phyloP scores from a whole-genome alignment of 148 eudicot species.

The Polygonum aviculare region DNA sequence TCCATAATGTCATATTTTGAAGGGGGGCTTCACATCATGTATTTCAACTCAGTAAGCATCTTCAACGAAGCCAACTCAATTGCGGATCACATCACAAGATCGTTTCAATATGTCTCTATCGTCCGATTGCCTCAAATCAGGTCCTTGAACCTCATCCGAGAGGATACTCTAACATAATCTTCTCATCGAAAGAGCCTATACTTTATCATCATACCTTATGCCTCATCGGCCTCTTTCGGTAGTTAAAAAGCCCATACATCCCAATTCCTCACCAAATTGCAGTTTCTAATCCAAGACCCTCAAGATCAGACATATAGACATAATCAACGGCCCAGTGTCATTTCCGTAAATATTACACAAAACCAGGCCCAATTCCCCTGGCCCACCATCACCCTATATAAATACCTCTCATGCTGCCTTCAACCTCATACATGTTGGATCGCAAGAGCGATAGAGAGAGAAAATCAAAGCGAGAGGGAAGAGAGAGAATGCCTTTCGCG shows the following conservation, averaged over 20 bases:
- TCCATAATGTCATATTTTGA: too few relatives aligned
- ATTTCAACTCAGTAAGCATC: too few relatives aligned
- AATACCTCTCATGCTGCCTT: background rate
- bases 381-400: conserved; percentile 6
- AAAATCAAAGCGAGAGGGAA: background rate
- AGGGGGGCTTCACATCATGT: too few relatives aligned
- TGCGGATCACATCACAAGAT: too few relatives aligned
- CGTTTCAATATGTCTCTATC: too few relatives aligned
- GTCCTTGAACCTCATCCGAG: too few relatives aligned
- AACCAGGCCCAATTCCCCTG: background rate
- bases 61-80: too few relatives aligned
- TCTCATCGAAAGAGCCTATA: too few relatives aligned
- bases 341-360: background rate
- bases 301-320: background rate
- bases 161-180: too few relatives aligned
- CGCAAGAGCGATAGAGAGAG: background rate
- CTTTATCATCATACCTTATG: background rate
- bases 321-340: conserved; percentile 1
- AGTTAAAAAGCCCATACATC: background rate
- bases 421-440: background rate
- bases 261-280: background rate
- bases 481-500: background rate
- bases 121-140: too few relatives aligned
- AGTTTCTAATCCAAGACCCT: background rate
- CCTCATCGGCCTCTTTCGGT: background rate